These are phyloP conservation scores for Pisolithus albus DNA, from an alignment of 768 basidiomycete genomes.

Conservation along the genomic window DNA sequence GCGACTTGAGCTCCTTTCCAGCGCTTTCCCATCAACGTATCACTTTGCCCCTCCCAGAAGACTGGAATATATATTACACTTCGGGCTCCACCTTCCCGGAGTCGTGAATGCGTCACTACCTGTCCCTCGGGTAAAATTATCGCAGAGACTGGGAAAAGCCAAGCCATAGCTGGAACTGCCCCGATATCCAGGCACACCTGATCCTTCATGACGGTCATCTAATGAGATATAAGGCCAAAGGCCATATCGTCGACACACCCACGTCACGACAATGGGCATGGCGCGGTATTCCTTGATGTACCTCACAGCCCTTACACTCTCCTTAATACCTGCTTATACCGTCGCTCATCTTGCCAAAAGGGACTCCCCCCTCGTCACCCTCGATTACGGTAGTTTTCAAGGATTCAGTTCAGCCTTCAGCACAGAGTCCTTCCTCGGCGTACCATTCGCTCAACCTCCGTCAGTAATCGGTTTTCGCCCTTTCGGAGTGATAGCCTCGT, in stretches of 20 bases:
- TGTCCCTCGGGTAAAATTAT: not conserved
- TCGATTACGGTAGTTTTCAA: slow-evolving; percentile 15
- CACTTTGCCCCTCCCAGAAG: no score
- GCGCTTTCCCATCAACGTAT: no score
- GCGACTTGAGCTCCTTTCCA: no score
- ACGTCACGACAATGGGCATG: not conserved
- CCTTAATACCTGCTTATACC: not conserved
- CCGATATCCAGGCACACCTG: not conserved
- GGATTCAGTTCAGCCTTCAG: slow-evolving; percentile 6
- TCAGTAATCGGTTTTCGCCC: not conserved
- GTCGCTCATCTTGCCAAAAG: not conserved
- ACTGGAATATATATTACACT: no score
- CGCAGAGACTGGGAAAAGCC: not conserved
- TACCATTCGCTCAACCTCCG: slow-evolving; percentile 15
- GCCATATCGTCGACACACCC: not conserved
- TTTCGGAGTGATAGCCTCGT: not conserved
- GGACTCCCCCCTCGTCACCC: slow-evolving; percentile 5
- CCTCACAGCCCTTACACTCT: not conserved
- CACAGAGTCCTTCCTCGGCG: slow-evolving; percentile 12
- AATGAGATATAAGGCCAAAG: not conserved
- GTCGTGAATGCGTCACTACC: not conserved
- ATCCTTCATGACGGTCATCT: not conserved
- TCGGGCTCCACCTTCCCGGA: no score
- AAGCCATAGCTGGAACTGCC: not conserved
- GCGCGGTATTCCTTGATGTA: not conserved